phyloP scores from a whole-genome alignment of 2,329 filamentous ascomycete species.

The Xylaria sp. region DNA sequence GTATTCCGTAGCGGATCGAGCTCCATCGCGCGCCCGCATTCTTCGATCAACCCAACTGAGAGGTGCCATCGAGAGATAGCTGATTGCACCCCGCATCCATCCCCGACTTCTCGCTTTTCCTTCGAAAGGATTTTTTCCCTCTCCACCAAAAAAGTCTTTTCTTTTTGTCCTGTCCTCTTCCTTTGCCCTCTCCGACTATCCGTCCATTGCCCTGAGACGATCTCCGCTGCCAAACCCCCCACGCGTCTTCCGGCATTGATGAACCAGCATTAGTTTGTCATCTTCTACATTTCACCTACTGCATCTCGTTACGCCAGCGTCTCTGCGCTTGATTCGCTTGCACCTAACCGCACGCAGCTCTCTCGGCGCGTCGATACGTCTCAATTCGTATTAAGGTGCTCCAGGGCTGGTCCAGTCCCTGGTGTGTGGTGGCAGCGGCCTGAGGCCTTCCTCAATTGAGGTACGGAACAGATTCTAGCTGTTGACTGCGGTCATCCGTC shows the following conservation, averaged over 20 bases:
- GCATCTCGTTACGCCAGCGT: background rate
- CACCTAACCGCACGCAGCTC: slow-evolving; percentile 10
- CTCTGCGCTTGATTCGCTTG: background rate
- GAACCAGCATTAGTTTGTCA: slow-evolving; percentile 4
- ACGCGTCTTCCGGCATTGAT: slow-evolving; percentile 10
- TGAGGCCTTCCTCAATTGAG: slow-evolving; percentile 23
- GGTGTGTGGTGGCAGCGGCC: slow-evolving; percentile 28
- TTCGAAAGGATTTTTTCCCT: slow-evolving; percentile 21
- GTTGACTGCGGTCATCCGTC: slow-evolving; percentile 19
- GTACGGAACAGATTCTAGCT: slow-evolving; percentile 23
- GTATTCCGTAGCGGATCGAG: slow-evolving; percentile 2
- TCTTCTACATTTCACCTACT: background rate
- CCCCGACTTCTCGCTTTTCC: slow-evolving; percentile 21
- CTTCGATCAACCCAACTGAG: slow-evolving; percentile 12
- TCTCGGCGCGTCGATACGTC: slow-evolving; percentile 13
- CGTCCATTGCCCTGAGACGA: background rate
- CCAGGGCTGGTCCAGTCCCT: slow-evolving; percentile 24
- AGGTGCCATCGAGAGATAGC: slow-evolving; percentile 15
- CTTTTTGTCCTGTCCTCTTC: background rate
- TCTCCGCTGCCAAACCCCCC: background rate
- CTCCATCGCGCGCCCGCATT: slow-evolving; percentile 9
- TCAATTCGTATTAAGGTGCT: slow-evolving; percentile 24
- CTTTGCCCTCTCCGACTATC: slow-evolving; percentile 1
- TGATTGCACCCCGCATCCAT: slow-evolving; percentile 29
- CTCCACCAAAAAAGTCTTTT: slow-evolving; percentile 13